phyloP scores from a whole-genome alignment of 176 grass and related monocot genomes.

The Oryza rufipogon region DNA sequence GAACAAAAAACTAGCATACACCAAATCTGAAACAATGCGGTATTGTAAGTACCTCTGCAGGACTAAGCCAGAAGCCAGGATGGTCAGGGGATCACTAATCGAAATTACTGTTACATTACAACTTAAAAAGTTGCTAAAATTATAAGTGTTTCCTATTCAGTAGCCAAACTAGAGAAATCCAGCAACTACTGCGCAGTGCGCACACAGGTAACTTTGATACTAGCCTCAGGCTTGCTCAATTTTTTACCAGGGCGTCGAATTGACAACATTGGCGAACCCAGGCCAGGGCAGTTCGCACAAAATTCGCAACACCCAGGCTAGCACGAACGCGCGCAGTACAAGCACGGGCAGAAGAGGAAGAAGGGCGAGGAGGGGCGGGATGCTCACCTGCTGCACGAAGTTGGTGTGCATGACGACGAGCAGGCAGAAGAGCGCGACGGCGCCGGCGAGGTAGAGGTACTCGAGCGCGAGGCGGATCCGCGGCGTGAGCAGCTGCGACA shows the following conservation, averaged over 20 bases:
- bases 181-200: not conserved
- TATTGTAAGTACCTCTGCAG: not conserved
- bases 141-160: not conserved
- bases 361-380: not conserved
- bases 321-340: not conserved
- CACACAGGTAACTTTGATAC: not conserved
- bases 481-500: slow-evolving; percentile 94
- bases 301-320: not conserved
- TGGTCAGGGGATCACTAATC: not conserved
- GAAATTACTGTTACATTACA: not conserved
- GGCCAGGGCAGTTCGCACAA: not conserved
- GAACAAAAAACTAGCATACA: not conserved
- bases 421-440: slow-evolving; percentile 86
- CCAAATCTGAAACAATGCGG: not conserved
- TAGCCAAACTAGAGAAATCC: not conserved
- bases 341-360: not conserved
- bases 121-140: not conserved
- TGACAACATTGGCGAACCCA: not conserved
- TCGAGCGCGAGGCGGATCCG: slow-evolving; percentile 91
- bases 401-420: slow-evolving; percentile 98
- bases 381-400: slow-evolving; percentile 96
- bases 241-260: not conserved
- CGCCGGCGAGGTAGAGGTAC: slow-evolving; percentile 81
- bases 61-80: not conserved
- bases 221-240: not conserved